phyloP scores from a whole-genome alignment of 495 filamentous ascomycete species.

The Penicillium waksmanii region DNA sequence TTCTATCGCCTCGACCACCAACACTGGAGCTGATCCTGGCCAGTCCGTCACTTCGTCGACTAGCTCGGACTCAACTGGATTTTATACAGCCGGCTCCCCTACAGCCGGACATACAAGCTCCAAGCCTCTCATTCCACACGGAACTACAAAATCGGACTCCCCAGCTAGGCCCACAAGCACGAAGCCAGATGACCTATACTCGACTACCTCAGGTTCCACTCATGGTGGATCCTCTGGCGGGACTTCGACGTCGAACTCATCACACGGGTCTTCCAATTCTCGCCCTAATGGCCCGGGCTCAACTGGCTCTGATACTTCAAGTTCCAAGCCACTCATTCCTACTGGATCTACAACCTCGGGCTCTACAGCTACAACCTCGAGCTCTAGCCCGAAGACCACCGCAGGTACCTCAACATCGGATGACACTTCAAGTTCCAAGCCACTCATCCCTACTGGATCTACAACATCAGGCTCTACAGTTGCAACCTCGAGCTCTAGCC shows the following conservation, averaged over 20 bases:
- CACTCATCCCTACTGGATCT: too few relatives aligned
- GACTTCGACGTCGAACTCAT: neutral
- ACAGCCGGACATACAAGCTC: neutral
- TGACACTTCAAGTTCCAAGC: too few relatives aligned
- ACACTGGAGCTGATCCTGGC: neutral
- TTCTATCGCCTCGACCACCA: neutral
- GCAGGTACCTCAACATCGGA: neutral
- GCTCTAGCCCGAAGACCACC: neutral
- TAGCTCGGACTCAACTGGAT: neutral
- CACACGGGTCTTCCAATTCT: too few relatives aligned
- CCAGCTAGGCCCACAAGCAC: neutral
- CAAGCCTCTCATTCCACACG: too few relatives aligned
- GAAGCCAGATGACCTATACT: neutral
- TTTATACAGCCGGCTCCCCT: neutral
- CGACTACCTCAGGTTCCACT: neutral
- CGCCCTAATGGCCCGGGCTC: too few relatives aligned
- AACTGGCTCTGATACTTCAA: too few relatives aligned
- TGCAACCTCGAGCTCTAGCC: neutral
- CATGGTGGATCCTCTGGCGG: neutral
- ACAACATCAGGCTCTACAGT: neutral
- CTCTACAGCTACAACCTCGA: neutral
- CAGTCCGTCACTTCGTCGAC: neutral
- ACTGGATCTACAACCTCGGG: neutral
- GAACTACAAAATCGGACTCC: too few relatives aligned
- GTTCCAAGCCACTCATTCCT: too few relatives aligned